phyloP scores from a whole-genome alignment of 2,329 filamentous ascomycete species.

The Oidium heveae region DNA sequence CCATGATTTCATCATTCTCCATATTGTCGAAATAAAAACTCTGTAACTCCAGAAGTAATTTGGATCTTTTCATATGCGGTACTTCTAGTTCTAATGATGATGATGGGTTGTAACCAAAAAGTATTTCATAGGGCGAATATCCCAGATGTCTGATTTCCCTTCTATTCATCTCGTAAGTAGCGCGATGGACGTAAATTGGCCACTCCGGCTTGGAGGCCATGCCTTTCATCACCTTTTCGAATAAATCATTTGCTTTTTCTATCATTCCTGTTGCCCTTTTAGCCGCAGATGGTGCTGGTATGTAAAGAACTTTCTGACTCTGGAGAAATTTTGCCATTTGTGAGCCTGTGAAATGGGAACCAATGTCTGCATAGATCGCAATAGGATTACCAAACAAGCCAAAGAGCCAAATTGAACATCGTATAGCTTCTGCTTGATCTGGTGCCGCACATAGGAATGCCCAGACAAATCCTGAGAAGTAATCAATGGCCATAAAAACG shows the following conservation, averaged over 20 bases:
- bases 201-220: no score
- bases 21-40: no score
- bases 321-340: neutral
- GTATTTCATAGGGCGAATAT: no score
- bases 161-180: no score
- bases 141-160: no score
- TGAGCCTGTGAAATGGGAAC: neutral
- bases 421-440: neutral
- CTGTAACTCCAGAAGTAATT: no score
- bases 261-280: neutral
- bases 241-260: slow-evolving; percentile 1
- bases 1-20: no score
- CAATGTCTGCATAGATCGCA: neutral
- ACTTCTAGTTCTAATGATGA: no score
- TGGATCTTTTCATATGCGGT: no score
- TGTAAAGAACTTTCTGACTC: neutral
- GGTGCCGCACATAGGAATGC: neutral
- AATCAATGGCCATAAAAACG: neutral
- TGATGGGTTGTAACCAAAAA: no score
- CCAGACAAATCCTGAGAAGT: slow-evolving; percentile 1
- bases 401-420: neutral
- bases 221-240: neutral
- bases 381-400: neutral
- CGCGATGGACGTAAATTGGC: no score
- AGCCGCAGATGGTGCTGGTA: neutral